Percentiles rank a stretch among this genome's conserved stretches.
Evolutionary conservation across 1,139 yeast genomes (phyloP).

Genomic region (Hansenula anomala): DNA sequence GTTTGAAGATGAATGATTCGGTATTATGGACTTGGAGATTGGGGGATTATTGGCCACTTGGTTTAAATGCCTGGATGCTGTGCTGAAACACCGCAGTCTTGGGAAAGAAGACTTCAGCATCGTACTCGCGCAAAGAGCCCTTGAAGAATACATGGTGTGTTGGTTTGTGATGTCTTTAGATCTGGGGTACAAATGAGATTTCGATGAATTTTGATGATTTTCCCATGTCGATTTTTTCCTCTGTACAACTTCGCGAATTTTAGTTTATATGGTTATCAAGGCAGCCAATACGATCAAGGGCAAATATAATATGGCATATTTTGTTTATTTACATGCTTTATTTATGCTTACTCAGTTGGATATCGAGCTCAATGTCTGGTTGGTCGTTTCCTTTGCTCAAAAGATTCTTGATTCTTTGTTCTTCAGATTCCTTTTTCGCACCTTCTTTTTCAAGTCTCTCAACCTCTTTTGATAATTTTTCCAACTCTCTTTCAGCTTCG

Average conservation of each 20-base stretch:
- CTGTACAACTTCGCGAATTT: neutral
- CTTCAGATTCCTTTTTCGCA: constrained; percentile 3
- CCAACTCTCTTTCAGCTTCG: constrained; percentile 64
- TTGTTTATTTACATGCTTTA: neutral
- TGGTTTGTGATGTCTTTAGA: too few species aligned
- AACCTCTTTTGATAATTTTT: constrained; percentile 38
- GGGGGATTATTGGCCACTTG: neutral
- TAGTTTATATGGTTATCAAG: too few species aligned
- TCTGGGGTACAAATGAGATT: constrained; percentile 1
- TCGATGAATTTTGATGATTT: neutral
- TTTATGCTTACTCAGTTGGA: constrained; percentile 12
- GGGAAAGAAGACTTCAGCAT: neutral
- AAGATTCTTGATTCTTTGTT: constrained; percentile 10
- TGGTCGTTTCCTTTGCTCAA: constrained; percentile 7
- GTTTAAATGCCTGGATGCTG: neutral
- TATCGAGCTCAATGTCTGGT: constrained; percentile 16
- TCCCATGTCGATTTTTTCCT: neutral
- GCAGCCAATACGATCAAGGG: neutral
- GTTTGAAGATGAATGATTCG: neutral
- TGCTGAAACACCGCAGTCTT: neutral
- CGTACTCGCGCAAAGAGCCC: neutral
- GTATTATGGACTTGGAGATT: neutral
- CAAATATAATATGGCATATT: neutral
- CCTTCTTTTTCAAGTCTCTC: constrained; percentile 4
- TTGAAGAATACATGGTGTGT: neutral